Percentiles rank a stretch among this genome's conserved stretches.
Evolutionary conservation across 495 filamentous ascomycete genomes (phyloP).

Genomic region (Penicillium tannophilum): DNA sequence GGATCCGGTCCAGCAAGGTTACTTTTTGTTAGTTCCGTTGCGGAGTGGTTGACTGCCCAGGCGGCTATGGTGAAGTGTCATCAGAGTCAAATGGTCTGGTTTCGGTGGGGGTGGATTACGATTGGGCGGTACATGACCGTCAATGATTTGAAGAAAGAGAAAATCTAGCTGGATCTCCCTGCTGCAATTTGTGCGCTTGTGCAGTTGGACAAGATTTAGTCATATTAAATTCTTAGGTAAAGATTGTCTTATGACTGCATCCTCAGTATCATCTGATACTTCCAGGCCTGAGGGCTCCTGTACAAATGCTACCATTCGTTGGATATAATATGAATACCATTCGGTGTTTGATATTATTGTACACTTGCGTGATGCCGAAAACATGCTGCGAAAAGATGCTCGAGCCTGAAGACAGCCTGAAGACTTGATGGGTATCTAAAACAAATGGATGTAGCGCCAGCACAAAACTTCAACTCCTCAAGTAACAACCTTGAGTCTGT

Average conservation of each 20-base stretch:
- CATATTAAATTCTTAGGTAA: too few relatives aligned
- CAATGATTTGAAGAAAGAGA: constrained; percentile 81
- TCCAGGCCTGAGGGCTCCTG: not conserved
- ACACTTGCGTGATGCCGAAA: not conserved
- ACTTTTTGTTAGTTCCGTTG: constrained; percentile 69
- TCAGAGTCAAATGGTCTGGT: constrained; percentile 97
- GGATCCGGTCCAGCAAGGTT: constrained; percentile 48
- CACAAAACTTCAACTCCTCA: not conserved
- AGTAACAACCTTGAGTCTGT: not conserved
- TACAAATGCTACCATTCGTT: not conserved
- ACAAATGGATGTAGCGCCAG: not conserved
- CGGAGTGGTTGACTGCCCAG: constrained; percentile 67
- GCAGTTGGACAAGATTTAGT: not conserved
- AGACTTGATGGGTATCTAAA: not conserved
- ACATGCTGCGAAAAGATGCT: not conserved
- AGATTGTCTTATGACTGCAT: too few relatives aligned
- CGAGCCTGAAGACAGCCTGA: not conserved
- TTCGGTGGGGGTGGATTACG: constrained; percentile 93
- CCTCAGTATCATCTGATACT: not conserved
- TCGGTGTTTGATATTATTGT: not conserved
- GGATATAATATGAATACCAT: not conserved
- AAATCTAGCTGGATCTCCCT: constrained; percentile 24
- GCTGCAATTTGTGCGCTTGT: not conserved
- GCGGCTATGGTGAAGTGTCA: constrained; percentile 86
- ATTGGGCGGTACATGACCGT: constrained; percentile 93